Evolutionary conservation across 2,329 filamentous ascomycete genomes (phyloP), one percentile per base, ranked within the genome.

Genomic region (Colletotrichum sublineola): DNA sequence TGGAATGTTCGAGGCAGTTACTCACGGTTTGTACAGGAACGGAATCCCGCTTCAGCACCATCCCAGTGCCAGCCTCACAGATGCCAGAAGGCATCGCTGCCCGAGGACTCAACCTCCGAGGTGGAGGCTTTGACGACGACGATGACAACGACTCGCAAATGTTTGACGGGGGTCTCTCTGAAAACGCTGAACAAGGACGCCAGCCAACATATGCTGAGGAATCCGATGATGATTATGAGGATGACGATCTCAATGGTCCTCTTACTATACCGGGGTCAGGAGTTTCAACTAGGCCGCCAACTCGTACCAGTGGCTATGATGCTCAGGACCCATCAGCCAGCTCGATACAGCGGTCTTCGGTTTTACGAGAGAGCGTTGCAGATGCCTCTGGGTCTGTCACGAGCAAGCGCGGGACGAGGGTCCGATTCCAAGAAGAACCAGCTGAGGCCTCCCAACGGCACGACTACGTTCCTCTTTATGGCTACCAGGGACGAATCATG

Each of bases 401-500:
- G 14, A 42, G 36, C 61, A 31, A 36, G n/a, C 50, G 15, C 8
- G 36, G 14, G n/a, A 42, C 3, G 24, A 31, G 9, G 20, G 36
- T 11, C n/a, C 33, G 42, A 8, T 56, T 44, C 24, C 18, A 65
- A 18, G 20, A 48, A 20, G 40, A 44, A 14, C 5, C 18, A n/a
- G 18, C 5, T 42, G 42, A 15, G 1, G 15, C 68, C 42, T 11
- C 18, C 20, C 46, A 36, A 33, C 2, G 1, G 18, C 29, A 57
- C 7, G n/a, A 42, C 6, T 71, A 15, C 7, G 24, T 42, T 52
- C 50, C 20, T 20, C 33, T 81, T 1, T 77, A 77, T 20, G 77
- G 80, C 1, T 74, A 68, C 56, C 76, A 80, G 2, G 90, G 80
- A 12, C 67, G 63, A 4, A 67, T 81, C 2, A 75, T 76, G 5